Evolutionary conservation across 306 rosid genomes (phyloP), one percentile per base, ranked within the genome.

Genomic region (Cicer chorassanicum): DNA sequence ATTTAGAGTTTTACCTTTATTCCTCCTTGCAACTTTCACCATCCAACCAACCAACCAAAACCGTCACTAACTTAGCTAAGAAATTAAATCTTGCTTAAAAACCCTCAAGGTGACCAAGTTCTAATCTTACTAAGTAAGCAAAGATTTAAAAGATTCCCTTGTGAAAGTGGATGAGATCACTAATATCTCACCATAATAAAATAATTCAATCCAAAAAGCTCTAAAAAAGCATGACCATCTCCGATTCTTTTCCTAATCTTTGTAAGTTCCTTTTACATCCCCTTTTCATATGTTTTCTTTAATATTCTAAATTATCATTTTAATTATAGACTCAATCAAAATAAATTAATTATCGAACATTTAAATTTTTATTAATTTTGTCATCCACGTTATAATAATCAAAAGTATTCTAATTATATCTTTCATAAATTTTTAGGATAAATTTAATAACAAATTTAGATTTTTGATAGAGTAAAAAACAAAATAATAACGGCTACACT

Each of bases 121-220:
- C 34, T 43, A 64, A 41, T 16, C 34, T 64, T 64, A 41, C 69
- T 41, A 41, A 41, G 29, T 14, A 43, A 57, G 19, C 44, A 72
- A 72, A 29, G 16, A 29, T 13, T 6, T 36, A 75, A 38, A 18
- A 7, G 24, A 74, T 63, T 63, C 71, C 51, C 12, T 8, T 10
- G 38, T 50, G 6, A 34, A 49, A 51, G 40, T 62, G 55, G 34
- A 54, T 77, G 21, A 68, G 76, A 60, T 69, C 76, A 70, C 19
- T 69, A 1, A 24, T 40, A 53, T 39, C 34, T 1, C 49, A 44
- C 75, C 62, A 77, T 42, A 34, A 77, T 42, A 34, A 72, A 65
- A 71, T 44, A 51, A 64, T 64, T 56, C 74, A 34, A 65, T 43
- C 68, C 7, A 43, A 72, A 49, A 79, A 70, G 76, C 34, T n/a